Base-by-base conservation (phyloP, 2,329 filamentous ascomycete species). In the Amesomyces nigricolor region DNA sequence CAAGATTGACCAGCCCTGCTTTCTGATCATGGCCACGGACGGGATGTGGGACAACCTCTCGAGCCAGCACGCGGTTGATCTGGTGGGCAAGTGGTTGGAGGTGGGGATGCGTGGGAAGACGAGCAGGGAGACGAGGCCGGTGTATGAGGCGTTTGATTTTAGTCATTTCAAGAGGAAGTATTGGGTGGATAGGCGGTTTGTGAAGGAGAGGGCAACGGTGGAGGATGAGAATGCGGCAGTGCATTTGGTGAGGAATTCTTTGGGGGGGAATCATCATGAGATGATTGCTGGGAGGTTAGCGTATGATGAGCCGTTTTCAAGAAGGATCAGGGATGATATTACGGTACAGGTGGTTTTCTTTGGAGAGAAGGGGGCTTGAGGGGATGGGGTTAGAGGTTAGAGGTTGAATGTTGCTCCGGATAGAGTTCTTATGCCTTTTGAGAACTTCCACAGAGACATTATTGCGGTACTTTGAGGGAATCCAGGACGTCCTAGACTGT, bases 261-360 rank as follows among this genome's bases (percentile, higher is more conserved):
- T 94, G 13, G 89, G 89, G 39, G 89, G 89, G 4, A 85, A 82
- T 56, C 81, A 91, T 62, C 77, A 80, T 61, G 85, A 89, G 64
- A 82, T 90, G 76, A 75, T 94, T 22, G 84, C 83, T 61, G 88
- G 87, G 4, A 72, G 89, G 47, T 72, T 92, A 65, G 89, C 87
- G 1, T 76, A 89, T 29, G 81, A 83, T 8, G 82, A 82, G 59
- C 89, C 89, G 0, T 83, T 85, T 62, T 86, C 85, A 39, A 76
- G 89, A 59, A 65, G 67, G 47, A 67, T 71, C 45, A 82, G 87
- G 61, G 89, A 94, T 64, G 89, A 94, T 67, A 77, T 92, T 53
- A 94, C 89, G 0, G 86, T 94, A 14, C 87, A 94, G 71, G 88
- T 95, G 32, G 87, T 92, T 57, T 92, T 94, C 74, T 90, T 90